Base-by-base conservation (phyloP, 345 rosid species). In the Microthlaspi erraticum region DNA sequence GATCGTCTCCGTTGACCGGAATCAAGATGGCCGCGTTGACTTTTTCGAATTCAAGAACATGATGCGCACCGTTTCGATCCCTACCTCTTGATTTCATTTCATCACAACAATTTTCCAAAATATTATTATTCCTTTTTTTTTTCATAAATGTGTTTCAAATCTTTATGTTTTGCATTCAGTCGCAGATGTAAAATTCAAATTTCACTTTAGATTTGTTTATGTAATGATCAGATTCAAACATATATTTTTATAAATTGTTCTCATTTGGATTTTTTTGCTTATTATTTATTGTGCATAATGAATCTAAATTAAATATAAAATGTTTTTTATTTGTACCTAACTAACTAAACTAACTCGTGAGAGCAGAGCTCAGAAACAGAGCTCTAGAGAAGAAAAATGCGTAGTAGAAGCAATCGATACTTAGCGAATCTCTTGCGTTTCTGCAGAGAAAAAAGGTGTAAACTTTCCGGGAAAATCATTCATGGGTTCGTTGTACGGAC, bases 11-110 rank as follows among this genome's bases (percentile, higher is more conserved):
- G 95, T 90, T 41, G 98, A 93, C 70, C 76, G 81, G 7, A 90
- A 90, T 64, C 77, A 77, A 1, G 98, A 93, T 60, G 98, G 97
- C 1, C 87, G 85, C 17, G 97, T 93, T 32, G 97, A 93, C 76
- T 90, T 88, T 84, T 83, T 80, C 9, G 98, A 93, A 44, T 93
- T 93, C 76, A 90, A 90, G 82, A 80, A 90, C 80, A 93, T 90
- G 98, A 93, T 90, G 98, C 83, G 83, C 4, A 78, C 84, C 1
- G 86, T 83, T 45, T 67, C 84, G 4, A 83, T 77, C 20, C 80
- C 60, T 57, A 75, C 79, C 41, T 74, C 83, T 55, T 83, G 60
- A 76, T 72, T 42, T 37, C 4, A 3, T 4, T 26, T 26, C 29
- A 26, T 26, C 29, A 0, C 3, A 16, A 7, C 33, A 45, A 17